Evolutionary conservation across 2,329 filamentous ascomycete species (phyloP).

Genomic region (Aureobasidium sp.): DNA sequence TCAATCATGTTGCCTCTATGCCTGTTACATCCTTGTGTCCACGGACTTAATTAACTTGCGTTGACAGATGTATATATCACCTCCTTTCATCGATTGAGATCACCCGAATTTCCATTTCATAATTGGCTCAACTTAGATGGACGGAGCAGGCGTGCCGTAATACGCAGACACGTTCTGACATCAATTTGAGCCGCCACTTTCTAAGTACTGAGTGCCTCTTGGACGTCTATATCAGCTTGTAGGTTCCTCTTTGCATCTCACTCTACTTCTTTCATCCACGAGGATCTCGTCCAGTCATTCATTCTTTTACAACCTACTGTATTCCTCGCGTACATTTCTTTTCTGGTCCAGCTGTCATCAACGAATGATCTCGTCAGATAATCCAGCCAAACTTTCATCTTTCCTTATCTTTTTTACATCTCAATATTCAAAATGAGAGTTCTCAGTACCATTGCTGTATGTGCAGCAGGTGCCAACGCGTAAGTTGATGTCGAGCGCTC

Average conservation of each 20-base stretch:
- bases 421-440: slow-evolving; percentile 2
- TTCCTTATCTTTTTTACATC: background rate
- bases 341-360: too few relatives aligned
- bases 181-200: background rate
- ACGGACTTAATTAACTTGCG: background rate
- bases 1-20: background rate
- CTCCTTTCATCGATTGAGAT: slow-evolving; percentile 3
- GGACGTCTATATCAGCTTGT: background rate
- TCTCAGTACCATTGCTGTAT: slow-evolving; percentile 4
- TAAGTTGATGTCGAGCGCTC: background rate
- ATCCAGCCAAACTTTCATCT: too few relatives aligned
- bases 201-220: background rate
- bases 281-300: slow-evolving; percentile 2
- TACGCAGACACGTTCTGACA: background rate
- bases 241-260: background rate
- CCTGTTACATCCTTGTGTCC: too few relatives aligned
- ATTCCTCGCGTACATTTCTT: background rate
- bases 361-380: background rate
- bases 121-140: background rate
- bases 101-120: background rate
- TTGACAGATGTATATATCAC: background rate
- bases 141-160: background rate
- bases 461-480: slow-evolving; percentile 4
- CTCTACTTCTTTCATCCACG: slow-evolving; percentile 1
- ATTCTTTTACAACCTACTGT: slow-evolving; percentile 3